A percentile compares a stretch with the other conserved stretches of the same genome.
phyloP scores from a whole-genome alignment of 2,329 filamentous ascomycete genomes.

The Sordariomycetes sp. region DNA sequence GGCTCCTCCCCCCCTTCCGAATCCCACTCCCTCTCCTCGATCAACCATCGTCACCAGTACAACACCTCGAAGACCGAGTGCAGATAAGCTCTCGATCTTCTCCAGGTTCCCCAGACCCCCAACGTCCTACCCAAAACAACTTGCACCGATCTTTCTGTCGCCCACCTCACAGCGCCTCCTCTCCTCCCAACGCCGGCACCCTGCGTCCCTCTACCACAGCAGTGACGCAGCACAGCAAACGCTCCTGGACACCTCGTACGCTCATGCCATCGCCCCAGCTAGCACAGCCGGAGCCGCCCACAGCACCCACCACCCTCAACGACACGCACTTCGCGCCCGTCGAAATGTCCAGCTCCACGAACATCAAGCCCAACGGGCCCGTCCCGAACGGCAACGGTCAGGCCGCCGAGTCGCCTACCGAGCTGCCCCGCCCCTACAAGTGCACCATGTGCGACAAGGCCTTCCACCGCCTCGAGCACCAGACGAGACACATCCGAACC shows the following conservation, averaged over 20 bases:
- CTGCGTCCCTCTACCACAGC: background rate
- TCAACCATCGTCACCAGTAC: background rate
- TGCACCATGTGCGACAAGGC: slow-evolving; percentile 97
- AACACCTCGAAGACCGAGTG: background rate
- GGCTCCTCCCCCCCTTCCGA: background rate
- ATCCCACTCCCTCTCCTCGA: background rate
- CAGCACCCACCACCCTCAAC: background rate
- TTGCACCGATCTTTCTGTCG: background rate
- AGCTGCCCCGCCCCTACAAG: slow-evolving; percentile 94
- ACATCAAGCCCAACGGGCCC: slow-evolving; percentile 52
- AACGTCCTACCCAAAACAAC: background rate
- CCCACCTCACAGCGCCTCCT: background rate
- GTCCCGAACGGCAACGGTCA: slow-evolving; percentile 45
- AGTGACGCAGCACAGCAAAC: background rate
- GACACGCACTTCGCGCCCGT: background rate
- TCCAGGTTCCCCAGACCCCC: background rate
- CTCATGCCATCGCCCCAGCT: background rate
- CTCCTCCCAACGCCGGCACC: background rate
- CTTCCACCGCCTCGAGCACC: slow-evolving; percentile 95
- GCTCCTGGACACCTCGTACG: background rate
- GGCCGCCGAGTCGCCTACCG: slow-evolving; percentile 41
- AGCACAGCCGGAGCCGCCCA: too few relatives aligned
- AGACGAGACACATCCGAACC: slow-evolving; percentile 82
- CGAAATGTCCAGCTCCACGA: slow-evolving; percentile 6
- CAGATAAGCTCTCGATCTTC: background rate